Percentiles rank a stretch among this genome's conserved stretches.
Evolutionary conservation across 2,329 filamentous ascomycete genomes (phyloP).

Genomic region (Trichophyton equinum): DNA sequence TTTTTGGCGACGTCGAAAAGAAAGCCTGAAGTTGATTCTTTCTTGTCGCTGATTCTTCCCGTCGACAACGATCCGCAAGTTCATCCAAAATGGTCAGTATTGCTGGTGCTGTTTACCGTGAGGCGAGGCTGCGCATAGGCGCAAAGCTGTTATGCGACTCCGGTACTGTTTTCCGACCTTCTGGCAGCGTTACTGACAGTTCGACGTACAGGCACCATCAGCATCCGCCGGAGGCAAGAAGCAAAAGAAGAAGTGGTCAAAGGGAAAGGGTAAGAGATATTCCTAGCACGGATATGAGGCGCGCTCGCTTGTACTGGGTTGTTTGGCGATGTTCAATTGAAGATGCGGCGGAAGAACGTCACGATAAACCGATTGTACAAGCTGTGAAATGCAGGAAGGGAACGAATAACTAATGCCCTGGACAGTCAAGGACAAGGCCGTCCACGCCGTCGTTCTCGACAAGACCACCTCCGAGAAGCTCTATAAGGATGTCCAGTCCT

Average conservation of each 20-base stretch:
- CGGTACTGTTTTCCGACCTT: neutral
- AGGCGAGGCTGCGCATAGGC: neutral
- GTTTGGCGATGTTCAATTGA: neutral
- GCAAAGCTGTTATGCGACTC: neutral
- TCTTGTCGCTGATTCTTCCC: constrained; percentile 19
- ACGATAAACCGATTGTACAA: neutral
- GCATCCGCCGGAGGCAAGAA: constrained; percentile 38
- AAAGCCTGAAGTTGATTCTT: constrained; percentile 12
- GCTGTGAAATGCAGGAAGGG: neutral
- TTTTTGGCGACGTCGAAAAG: constrained; percentile 7
- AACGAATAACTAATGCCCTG: constrained; percentile 13
- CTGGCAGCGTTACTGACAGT: neutral
- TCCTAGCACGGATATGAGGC: neutral
- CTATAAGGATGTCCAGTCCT: constrained; percentile 99
- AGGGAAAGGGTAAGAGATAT: constrained; percentile 41
- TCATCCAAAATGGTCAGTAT: constrained; percentile 29
- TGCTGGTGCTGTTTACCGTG: neutral
- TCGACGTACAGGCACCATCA: constrained; percentile 32
- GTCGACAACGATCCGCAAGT: constrained; percentile 26
- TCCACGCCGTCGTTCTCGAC: constrained; percentile 97
- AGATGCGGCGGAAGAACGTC: neutral
- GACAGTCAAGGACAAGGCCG: constrained; percentile 99
- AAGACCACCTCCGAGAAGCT: constrained; percentile 96
- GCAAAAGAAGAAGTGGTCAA: constrained; percentile 47
- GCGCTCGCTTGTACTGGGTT: neutral